Percentiles rank a stretch among this genome's conserved stretches.
These are phyloP conservation scores for Nakazawaea holstii DNA, from an alignment of 805 yeast genomes.

Conservation along the genomic window DNA sequence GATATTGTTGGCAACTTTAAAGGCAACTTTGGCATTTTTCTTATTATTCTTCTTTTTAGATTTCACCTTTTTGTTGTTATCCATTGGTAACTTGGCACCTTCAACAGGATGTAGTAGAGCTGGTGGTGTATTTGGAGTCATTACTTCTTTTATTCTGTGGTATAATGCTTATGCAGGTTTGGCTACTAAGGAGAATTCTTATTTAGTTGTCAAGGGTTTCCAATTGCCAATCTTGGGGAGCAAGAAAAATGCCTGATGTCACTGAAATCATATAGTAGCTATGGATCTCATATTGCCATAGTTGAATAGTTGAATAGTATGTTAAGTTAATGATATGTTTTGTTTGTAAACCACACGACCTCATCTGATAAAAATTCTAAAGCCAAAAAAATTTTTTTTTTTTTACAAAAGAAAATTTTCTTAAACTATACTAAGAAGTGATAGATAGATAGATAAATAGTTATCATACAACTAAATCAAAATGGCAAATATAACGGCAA, in stretches of 20 bases:
- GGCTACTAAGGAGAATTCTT: constrained; percentile 60
- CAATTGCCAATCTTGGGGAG: constrained; percentile 24
- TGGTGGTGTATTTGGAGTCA: constrained; percentile 61
- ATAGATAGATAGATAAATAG: neutral
- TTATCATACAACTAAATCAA: neutral
- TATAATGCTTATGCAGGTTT: constrained; percentile 69
- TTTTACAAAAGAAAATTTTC: neutral
- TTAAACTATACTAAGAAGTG: neutral
- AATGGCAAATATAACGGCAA: neutral
- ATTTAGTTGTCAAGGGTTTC: constrained; percentile 33
- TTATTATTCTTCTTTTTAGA: constrained; percentile 48
- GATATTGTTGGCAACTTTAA: constrained; percentile 51
- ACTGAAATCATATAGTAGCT: neutral
- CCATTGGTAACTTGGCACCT: constrained; percentile 48
- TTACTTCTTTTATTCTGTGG: constrained; percentile 60
- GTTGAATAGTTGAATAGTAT: too few species aligned
- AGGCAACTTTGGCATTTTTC: constrained; percentile 49
- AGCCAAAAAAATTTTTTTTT: neutral
- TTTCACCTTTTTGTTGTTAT: constrained; percentile 45
- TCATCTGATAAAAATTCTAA: neutral
- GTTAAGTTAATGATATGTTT: neutral
- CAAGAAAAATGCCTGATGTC: neutral
- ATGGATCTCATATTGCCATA: neutral
- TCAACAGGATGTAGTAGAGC: constrained; percentile 35
- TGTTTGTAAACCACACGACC: neutral